phyloP scores from a whole-genome alignment of 2,329 filamentous ascomycete species.

The Sporothrix dimorphospora region DNA sequence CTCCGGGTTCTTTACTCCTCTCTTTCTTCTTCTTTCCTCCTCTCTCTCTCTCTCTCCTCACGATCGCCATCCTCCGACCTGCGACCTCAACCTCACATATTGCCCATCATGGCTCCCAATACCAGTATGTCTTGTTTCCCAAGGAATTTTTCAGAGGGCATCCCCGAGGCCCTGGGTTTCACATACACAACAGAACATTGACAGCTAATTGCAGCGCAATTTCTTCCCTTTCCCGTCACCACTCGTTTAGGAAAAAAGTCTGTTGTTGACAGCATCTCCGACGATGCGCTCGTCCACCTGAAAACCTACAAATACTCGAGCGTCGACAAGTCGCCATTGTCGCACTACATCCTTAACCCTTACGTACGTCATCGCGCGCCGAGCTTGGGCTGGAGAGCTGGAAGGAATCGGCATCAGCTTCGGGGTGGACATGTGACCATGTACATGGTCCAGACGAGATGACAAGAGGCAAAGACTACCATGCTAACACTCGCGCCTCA shows the following conservation, averaged over 20 bases:
- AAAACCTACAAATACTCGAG: constrained; percentile 97
- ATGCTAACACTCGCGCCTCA: not conserved
- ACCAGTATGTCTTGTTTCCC: constrained; percentile 39
- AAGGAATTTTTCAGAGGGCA: not conserved
- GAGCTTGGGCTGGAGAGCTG: not conserved
- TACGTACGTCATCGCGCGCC: constrained; percentile 68
- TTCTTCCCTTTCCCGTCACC: constrained; percentile 8
- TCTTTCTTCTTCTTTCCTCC: not conserved
- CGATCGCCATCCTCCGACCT: constrained; percentile 11
- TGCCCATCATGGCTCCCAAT: constrained; percentile 44
- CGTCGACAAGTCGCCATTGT: constrained; percentile 93
- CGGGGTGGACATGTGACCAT: not conserved
- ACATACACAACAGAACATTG: constrained; percentile 22
- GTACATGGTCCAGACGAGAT: not conserved
- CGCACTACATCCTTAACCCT: constrained; percentile 89
- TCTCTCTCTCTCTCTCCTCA: not conserved
- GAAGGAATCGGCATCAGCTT: not conserved
- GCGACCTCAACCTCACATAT: constrained; percentile 1
- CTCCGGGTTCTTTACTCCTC: not conserved
- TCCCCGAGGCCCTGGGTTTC: constrained; percentile 16
- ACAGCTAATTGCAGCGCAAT: constrained; percentile 20
- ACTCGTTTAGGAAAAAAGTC: constrained; percentile 50
- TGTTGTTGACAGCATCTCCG: constrained; percentile 75
- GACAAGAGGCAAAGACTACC: not conserved
- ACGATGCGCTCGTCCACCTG: constrained; percentile 87